Percentiles rank a stretch among this genome's conserved stretches.
Conservation (phyloP, 371 early-diverging fungal species). For the Coemansia sp. region DNA sequence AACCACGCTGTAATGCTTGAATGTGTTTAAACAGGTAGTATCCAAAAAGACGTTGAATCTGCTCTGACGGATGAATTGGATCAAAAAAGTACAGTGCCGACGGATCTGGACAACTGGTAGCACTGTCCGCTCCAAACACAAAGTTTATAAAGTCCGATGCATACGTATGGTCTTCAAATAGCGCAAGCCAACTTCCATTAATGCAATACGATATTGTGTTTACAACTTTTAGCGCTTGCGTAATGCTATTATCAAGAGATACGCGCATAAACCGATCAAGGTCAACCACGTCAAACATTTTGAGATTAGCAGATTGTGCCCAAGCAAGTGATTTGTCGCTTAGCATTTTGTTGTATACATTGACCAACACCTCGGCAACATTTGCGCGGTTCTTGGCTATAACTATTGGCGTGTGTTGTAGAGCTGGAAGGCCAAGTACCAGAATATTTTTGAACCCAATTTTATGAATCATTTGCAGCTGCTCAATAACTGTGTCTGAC, state of each 20-base stretch:
- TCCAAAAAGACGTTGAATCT: conserved; percentile 29
- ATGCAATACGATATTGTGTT: conserved; percentile 24
- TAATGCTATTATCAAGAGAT: conserved; percentile 5
- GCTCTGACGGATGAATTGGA: conserved; percentile 29
- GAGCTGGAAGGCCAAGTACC: conserved; percentile 23
- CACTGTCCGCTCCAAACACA: background rate
- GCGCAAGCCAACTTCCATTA: conserved; percentile 4
- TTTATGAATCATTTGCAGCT: conserved; percentile 12
- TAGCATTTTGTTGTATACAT: conserved; percentile 17
- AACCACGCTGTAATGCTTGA: background rate
- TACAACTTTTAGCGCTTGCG: conserved; percentile 11
- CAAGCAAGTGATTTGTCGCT: conserved; percentile 5
- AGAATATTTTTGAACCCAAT: conserved; percentile 26
- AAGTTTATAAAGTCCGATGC: conserved; percentile 5
- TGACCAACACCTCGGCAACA: conserved; percentile 12
- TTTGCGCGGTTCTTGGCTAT: background rate
- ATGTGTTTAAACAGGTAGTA: conserved; percentile 7
- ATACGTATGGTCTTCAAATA: conserved; percentile 13
- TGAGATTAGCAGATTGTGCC: conserved; percentile 3
- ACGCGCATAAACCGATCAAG: conserved; percentile 14
- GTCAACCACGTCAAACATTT: conserved; percentile 16
- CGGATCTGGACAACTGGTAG: conserved; percentile 11
- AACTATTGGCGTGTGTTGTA: conserved; percentile 31
- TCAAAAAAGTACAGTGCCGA: conserved; percentile 18
- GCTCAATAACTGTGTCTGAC: conserved; percentile 18